Percentiles rank a stretch among this genome's conserved stretches.
These are phyloP conservation scores for Syzygium jambos DNA, from an alignment of 345 rosid genomes.

Conservation along the genomic window DNA sequence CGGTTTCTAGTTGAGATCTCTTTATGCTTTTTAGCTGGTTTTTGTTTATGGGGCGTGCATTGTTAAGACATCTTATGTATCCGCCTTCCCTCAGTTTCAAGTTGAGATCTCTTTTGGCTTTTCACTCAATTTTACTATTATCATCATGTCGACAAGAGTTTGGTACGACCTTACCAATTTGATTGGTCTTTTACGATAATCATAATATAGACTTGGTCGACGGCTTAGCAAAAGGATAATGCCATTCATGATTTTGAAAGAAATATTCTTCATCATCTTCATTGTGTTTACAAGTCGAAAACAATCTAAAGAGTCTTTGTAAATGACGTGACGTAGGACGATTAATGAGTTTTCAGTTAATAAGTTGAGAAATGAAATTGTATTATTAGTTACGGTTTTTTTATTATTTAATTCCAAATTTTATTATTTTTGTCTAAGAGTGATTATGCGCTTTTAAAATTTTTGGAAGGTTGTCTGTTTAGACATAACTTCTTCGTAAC, in stretches of 20 bases:
- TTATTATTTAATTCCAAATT: too few species aligned
- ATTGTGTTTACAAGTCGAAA: too few species aligned
- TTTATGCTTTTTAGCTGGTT: neutral
- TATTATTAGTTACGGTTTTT: too few species aligned
- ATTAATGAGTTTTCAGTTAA: too few species aligned
- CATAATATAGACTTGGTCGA: fast-evolving
- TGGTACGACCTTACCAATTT: fast-evolving
- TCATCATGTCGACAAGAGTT: too few species aligned
- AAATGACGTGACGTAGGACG: fast-evolving
- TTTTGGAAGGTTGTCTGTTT: too few species aligned
- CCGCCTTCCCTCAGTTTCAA: neutral
- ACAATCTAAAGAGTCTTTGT: too few species aligned
- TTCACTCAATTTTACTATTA: neutral
- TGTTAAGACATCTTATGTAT: neutral
- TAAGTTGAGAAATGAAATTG: too few species aligned
- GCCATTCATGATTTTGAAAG: fast-evolving
- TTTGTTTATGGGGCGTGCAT: neutral
- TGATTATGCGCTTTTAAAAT: too few species aligned
- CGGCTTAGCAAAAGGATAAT: neutral
- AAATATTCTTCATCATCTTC: neutral
- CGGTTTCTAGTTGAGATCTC: neutral
- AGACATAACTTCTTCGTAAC: too few species aligned
- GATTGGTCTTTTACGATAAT: neutral
- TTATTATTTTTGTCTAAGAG: too few species aligned
- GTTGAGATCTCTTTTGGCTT: too few species aligned